These are phyloP conservation scores for Dentipellis fragilis DNA, from an alignment of 768 basidiomycete species.

Conservation along the genomic window DNA sequence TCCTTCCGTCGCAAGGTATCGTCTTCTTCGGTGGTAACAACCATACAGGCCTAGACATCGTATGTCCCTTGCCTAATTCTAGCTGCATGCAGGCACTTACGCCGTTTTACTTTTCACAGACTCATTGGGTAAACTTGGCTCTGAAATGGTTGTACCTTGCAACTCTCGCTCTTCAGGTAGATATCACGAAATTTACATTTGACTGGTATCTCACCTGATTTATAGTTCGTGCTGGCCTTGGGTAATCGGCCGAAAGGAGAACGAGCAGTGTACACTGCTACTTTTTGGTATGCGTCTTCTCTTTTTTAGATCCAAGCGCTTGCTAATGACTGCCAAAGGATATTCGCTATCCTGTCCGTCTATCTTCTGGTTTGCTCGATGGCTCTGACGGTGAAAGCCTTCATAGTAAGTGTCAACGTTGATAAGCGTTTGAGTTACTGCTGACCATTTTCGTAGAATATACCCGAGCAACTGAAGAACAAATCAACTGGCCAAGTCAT, in stretches of 20 bases:
- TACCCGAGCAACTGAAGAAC: constrained; percentile 39
- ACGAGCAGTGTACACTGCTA: constrained; percentile 55
- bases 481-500: constrained; percentile 44
- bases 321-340: constrained; percentile 33
- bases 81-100: neutral
- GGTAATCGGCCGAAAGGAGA: constrained; percentile 89
- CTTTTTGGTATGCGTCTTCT: constrained; percentile 47
- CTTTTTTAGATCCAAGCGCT: neutral
- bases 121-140: constrained; percentile 77
- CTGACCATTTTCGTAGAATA: constrained; percentile 28
- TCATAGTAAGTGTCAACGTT: constrained; percentile 40
- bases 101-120: constrained; percentile 33
- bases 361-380: constrained; percentile 87
- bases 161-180: constrained; percentile 69
- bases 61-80: constrained; percentile 28
- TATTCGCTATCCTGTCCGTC: constrained; percentile 73
- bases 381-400: constrained; percentile 73
- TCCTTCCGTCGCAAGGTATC: constrained; percentile 47
- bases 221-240: constrained; percentile 57
- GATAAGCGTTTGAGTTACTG: neutral
- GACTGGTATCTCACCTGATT: neutral
- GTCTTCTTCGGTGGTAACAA: constrained; percentile 60
- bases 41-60: constrained; percentile 29
- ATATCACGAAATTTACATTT: neutral
- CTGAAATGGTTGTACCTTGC: constrained; percentile 84